phyloP scores from a whole-genome alignment of 495 filamentous ascomycete genomes.

The Tuber indicum region DNA sequence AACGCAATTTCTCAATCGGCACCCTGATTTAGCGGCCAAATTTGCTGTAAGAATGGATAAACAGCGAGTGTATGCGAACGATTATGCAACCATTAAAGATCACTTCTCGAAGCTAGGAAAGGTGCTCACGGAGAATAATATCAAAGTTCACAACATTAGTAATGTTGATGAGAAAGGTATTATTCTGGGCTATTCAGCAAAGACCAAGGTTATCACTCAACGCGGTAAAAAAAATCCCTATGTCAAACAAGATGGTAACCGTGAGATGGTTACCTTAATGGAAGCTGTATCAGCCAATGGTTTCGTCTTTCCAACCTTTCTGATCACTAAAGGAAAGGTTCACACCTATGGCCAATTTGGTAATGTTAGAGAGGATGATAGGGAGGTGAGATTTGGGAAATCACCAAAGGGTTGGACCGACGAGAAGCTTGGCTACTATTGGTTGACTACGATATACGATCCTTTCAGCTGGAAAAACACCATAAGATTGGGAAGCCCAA shows the following conservation, averaged over 20 bases:
- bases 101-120: constrained; percentile 2
- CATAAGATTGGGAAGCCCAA: no score
- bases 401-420: no score
- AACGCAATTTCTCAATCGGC: constrained; percentile 8
- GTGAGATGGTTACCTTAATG: no score
- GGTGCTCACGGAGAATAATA: not conserved
- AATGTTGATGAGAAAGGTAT: constrained; percentile 16
- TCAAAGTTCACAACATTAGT: not conserved
- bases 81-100: not conserved
- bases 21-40: not conserved
- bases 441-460: constrained; percentile 15
- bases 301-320: no score
- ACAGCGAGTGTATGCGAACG: not conserved
- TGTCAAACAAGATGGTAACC: no score
- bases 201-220: not conserved
- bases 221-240: no score
- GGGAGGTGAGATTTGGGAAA: no score
- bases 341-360: no score
- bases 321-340: no score
- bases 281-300: no score
- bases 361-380: no score
- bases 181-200: not conserved
- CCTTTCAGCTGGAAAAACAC: not conserved
- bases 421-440: not conserved
- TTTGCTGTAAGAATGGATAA: constrained; percentile 13